Evolutionary conservation across 2,329 filamentous ascomycete genomes (phyloP).

Genomic region (Penicillium janthinellum): DNA sequence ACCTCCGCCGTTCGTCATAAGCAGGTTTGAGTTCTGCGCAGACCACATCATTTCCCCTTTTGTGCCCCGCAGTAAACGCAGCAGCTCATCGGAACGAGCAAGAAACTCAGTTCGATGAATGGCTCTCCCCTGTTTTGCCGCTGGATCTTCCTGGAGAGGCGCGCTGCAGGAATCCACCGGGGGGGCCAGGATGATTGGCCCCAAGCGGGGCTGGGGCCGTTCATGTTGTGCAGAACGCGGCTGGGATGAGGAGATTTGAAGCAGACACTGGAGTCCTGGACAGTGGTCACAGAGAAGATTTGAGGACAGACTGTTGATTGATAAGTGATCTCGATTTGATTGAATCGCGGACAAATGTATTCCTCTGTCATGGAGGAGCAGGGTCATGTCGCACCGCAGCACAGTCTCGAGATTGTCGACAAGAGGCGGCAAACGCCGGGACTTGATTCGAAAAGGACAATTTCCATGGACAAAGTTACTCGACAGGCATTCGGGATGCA

Average conservation of each 20-base stretch:
- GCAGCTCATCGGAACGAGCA: not conserved
- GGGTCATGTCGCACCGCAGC: conserved; percentile 10
- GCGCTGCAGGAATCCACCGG: conserved; percentile 30
- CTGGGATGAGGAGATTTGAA: conserved; percentile 19
- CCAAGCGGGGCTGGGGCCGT: conserved; percentile 22
- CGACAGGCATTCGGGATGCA: conserved; percentile 61
- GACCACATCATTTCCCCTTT: not conserved
- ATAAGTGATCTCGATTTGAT: not conserved
- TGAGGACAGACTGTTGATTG: not conserved
- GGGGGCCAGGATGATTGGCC: conserved; percentile 24
- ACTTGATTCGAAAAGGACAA: not conserved
- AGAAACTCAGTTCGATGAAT: not conserved
- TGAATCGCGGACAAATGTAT: not conserved
- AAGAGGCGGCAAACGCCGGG: not conserved
- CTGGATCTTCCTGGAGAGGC: conserved; percentile 24
- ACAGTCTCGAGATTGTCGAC: not conserved
- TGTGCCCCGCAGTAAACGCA: conserved; percentile 23
- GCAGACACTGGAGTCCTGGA: not conserved
- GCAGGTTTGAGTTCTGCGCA: conserved; percentile 15
- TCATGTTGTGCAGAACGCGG: conserved; percentile 36
- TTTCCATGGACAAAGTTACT: conserved; percentile 20
- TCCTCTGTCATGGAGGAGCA: not conserved
- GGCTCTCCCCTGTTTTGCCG: conserved; percentile 16
- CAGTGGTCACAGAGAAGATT: not conserved
- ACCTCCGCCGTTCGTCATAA: conserved; percentile 1